Percentiles rank a stretch among this genome's conserved stretches.
phyloP scores from a whole-genome alignment of 176 grass and related monocot genomes.

The Secale cereale region DNA sequence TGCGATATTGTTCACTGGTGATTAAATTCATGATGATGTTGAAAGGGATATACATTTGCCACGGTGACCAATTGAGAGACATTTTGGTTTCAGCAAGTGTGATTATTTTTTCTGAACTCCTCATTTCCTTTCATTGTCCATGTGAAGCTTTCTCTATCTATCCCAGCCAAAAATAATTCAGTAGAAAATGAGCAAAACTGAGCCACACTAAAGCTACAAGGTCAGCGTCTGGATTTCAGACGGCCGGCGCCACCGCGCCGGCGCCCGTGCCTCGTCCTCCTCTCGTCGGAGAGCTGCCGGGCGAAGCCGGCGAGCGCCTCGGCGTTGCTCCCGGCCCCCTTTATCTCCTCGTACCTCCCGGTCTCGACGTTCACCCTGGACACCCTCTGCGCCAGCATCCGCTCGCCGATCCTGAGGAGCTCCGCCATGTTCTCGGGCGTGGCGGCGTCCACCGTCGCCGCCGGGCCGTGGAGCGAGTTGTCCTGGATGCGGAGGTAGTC shows the following conservation, averaged over 20 bases:
- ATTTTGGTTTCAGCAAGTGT: neutral
- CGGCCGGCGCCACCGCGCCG: neutral
- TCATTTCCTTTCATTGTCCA: neutral
- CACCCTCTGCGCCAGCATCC: conserved; percentile 46
- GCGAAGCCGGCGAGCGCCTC: conserved; percentile 46
- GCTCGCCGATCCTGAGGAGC: conserved; percentile 38
- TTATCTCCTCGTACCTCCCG: conserved; percentile 39
- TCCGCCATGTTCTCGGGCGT: conserved; percentile 48
- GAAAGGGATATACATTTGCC: conserved; percentile 5
- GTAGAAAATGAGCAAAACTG: neutral
- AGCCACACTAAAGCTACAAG: neutral
- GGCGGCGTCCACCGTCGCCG: conserved; percentile 40
- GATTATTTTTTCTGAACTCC: neutral
- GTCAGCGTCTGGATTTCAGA: neutral
- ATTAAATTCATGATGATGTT: neutral
- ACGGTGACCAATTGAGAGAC: neutral
- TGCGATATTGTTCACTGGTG: neutral
- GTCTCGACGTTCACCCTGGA: conserved; percentile 45
- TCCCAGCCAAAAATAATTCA: neutral
- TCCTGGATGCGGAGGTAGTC: conserved; percentile 76
- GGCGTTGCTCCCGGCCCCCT: conserved; percentile 28
- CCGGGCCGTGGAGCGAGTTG: conserved; percentile 31
- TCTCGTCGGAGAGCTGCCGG: conserved; percentile 48
- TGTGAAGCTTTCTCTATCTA: neutral
- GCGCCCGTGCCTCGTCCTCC: conserved; percentile 13